These are phyloP conservation scores for Gossypium raimondii DNA, from an alignment of 345 rosid genomes.

Conservation along the genomic window DNA sequence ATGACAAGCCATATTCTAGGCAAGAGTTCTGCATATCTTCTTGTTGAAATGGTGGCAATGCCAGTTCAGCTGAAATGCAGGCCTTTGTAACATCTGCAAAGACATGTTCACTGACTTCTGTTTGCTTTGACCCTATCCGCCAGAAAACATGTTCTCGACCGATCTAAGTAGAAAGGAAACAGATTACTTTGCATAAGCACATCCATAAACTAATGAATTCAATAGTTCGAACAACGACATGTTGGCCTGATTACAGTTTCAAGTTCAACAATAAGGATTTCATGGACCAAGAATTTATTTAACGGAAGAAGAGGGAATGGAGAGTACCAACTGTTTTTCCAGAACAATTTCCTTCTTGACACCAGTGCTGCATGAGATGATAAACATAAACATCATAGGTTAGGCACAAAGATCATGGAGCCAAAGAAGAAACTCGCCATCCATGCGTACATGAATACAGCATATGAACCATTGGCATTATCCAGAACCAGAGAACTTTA, in stretches of 20 bases:
- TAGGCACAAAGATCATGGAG: background rate
- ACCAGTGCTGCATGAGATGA: constrained; percentile 64
- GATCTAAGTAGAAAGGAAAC: constrained; percentile 39
- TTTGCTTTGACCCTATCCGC: constrained; percentile 42
- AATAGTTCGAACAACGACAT: background rate
- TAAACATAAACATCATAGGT: constrained; percentile 19
- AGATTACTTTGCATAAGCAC: constrained; percentile 7
- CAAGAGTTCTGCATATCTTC: constrained; percentile 17
- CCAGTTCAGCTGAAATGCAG: constrained; percentile 20
- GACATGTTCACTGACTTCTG: constrained; percentile 17
- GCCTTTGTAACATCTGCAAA: constrained; percentile 20
- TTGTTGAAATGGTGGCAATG: background rate
- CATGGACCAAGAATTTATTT: background rate
- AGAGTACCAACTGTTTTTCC: constrained; percentile 57
- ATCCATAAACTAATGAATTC: background rate
- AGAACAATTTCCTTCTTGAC: constrained; percentile 67
- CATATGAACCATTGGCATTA: background rate
- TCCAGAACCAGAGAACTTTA: background rate
- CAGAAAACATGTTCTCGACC: constrained; percentile 62
- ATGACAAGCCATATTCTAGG: background rate
- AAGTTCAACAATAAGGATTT: background rate
- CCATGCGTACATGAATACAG: background rate
- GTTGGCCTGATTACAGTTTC: constrained; percentile 3
- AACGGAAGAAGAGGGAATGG: background rate
- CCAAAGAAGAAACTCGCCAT: background rate